A percentile compares a stretch with the other conserved stretches of the same genome.
These are phyloP conservation scores for Chaetothyriales sp. DNA, from an alignment of 2,329 filamentous ascomycete genomes.

Conservation along the genomic window DNA sequence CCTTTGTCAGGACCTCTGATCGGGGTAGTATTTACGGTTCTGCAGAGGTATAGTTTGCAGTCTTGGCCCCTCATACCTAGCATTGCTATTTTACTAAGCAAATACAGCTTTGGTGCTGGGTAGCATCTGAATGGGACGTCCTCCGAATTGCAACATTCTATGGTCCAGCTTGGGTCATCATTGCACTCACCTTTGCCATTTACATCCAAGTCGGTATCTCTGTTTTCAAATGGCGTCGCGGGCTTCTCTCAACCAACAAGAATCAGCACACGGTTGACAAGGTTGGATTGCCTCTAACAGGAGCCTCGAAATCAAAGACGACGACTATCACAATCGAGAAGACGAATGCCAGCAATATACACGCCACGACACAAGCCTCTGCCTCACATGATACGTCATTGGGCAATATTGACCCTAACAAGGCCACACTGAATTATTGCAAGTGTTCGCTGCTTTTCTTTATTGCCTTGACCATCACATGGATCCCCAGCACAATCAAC, in stretches of 20 bases:
- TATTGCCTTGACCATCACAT: constrained; percentile 28
- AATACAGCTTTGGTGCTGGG: constrained; percentile 62
- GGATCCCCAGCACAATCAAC: constrained; percentile 59
- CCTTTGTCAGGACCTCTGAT: constrained; percentile 44
- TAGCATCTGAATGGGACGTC: constrained; percentile 50
- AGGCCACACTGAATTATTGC: constrained; percentile 26
- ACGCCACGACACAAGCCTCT: background rate
- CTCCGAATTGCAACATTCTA: constrained; percentile 65
- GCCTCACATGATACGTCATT: background rate
- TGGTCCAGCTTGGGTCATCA: constrained; percentile 29
- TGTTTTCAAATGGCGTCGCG: constrained; percentile 41
- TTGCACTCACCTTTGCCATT: constrained; percentile 26
- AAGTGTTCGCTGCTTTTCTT: constrained; percentile 28
- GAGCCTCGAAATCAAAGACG: constrained; percentile 6
- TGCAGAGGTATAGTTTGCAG: constrained; percentile 37
- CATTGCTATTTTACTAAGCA: background rate
- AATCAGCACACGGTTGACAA: too few species aligned
- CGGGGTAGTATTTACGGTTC: constrained; percentile 54
- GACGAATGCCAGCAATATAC: background rate
- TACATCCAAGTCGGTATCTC: constrained; percentile 27
- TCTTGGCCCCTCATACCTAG: background rate
- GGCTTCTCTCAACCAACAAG: constrained; percentile 30
- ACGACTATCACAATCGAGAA: constrained; percentile 9
- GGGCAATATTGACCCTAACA: constrained; percentile 20
- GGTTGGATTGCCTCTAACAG: background rate